A percentile compares a stretch with the other conserved stretches of the same genome.
Evolutionary conservation across 1,139 yeast genomes (phyloP).

Genomic region (Suhomyces anneliseae): DNA sequence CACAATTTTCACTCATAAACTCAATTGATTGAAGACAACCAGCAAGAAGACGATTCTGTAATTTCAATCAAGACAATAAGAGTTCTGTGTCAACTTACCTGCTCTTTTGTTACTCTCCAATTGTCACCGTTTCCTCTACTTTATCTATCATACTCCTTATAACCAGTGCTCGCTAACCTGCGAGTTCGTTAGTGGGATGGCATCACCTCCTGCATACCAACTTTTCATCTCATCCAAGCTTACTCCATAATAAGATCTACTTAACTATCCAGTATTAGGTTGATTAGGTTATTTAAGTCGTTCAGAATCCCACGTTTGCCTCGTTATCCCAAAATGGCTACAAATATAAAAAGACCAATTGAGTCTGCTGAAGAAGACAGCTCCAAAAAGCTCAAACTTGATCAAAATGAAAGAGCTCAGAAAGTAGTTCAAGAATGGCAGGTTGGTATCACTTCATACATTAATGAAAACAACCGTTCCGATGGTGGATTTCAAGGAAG

Average conservation of each 20-base stretch:
- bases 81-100: too few species aligned
- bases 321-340: slow-evolving; percentile 1
- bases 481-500: slow-evolving; percentile 72
- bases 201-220: slow-evolving; percentile 9
- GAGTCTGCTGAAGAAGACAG: slow-evolving; percentile 6
- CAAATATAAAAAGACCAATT: slow-evolving; percentile 9
- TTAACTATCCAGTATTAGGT: slow-evolving; percentile 4
- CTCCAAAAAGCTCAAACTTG: slow-evolving; percentile 14
- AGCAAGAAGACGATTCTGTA: too few species aligned
- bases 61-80: too few species aligned
- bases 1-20: too few species aligned
- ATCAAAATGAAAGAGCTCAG: slow-evolving; percentile 12
- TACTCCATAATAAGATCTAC: neutral
- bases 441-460: slow-evolving; percentile 80
- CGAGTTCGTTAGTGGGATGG: neutral
- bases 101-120: too few species aligned
- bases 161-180: neutral
- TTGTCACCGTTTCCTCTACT: neutral
- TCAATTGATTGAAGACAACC: too few species aligned
- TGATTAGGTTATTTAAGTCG: neutral
- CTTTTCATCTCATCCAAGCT: slow-evolving; percentile 2
- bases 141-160: neutral
- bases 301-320: neutral
- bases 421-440: slow-evolving; percentile 55
- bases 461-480: slow-evolving; percentile 43